Percentiles rank a stretch among this genome's conserved stretches.
Evolutionary conservation across 331 rosid species (phyloP).

Genomic region (Spiraea crenata): DNA sequence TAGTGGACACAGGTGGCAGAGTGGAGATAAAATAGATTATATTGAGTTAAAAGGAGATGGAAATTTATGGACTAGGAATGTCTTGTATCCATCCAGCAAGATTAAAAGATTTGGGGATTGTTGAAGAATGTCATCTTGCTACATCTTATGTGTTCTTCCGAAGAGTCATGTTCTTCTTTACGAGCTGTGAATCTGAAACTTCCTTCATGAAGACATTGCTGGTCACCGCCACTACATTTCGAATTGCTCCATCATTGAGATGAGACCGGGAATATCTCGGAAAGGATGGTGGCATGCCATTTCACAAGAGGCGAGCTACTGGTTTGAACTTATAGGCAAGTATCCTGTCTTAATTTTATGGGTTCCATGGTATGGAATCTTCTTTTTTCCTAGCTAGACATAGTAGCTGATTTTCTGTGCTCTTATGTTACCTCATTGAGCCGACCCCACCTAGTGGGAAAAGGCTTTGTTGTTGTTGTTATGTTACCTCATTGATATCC

Average conservation of each 20-base stretch:
- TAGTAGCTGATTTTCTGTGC: constrained; percentile 31
- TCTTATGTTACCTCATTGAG: constrained; percentile 32
- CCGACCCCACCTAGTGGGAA: too few relatives aligned
- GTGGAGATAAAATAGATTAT: constrained; percentile 15
- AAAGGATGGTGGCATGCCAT: constrained; percentile 31
- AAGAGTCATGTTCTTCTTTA: constrained; percentile 30
- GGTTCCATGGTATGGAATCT: constrained; percentile 41
- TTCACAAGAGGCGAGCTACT: constrained; percentile 41
- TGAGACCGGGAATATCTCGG: constrained; percentile 43
- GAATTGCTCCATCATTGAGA: constrained; percentile 28
- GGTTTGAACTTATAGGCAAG: constrained; percentile 66
- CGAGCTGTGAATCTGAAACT: constrained; percentile 31
- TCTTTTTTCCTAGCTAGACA: constrained; percentile 14
- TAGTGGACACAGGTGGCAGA: constrained; percentile 22
- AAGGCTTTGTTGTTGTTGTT: too few relatives aligned
- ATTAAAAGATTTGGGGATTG: constrained; percentile 22
- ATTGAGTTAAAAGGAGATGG: constrained; percentile 21
- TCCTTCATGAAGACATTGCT: constrained; percentile 26
- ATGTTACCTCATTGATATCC: constrained; percentile 35
- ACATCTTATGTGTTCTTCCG: constrained; percentile 24
- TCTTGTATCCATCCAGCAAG: background rate
- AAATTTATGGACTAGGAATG: constrained; percentile 14
- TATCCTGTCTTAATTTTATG: constrained; percentile 40
- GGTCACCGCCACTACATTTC: constrained; percentile 13
- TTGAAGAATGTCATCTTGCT: constrained; percentile 24